phyloP scores from a whole-genome alignment of 2,329 filamentous ascomycete species.

The Cladosporium cucumerinum region DNA sequence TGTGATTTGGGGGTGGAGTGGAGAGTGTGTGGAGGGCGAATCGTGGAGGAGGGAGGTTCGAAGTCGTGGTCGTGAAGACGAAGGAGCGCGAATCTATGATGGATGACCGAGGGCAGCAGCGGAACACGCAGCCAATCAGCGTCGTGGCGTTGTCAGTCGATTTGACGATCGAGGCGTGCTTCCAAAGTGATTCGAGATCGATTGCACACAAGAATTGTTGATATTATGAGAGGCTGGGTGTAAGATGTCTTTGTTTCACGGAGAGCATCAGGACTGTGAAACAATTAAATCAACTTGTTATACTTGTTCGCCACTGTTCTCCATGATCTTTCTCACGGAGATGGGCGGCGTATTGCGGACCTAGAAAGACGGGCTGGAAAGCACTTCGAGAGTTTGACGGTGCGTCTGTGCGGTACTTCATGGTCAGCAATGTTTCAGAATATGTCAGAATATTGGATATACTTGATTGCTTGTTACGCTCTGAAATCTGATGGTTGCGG shows the following conservation, averaged over 20 bases:
- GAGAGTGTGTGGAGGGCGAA: conserved; percentile 18
- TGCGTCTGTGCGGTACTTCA: not conserved
- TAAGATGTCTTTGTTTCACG: not conserved
- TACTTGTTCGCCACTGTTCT: not conserved
- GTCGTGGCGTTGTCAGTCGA: not conserved
- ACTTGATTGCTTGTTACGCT: not conserved
- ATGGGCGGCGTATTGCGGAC: not conserved
- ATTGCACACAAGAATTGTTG: not conserved
- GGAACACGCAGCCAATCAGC: not conserved
- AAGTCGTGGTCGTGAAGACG: conserved; percentile 3
- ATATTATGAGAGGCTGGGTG: not conserved
- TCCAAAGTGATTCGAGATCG: not conserved
- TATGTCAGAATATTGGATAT: not conserved
- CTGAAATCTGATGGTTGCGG: not conserved
- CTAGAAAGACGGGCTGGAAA: not conserved
- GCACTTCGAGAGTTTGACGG: not conserved
- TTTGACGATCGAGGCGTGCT: not conserved
- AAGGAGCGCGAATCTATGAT: conserved; percentile 2
- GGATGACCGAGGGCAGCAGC: not conserved
- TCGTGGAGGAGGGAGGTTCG: conserved; percentile 10
- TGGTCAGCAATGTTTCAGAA: not conserved
- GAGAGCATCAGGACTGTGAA: not conserved
- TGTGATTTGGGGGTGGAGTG: conserved; percentile 18
- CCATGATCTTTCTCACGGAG: not conserved
- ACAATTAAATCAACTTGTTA: not conserved